Base-by-base conservation (phyloP, 192 early-diverging fungal species). In the Spizellomyces sp. region DNA sequence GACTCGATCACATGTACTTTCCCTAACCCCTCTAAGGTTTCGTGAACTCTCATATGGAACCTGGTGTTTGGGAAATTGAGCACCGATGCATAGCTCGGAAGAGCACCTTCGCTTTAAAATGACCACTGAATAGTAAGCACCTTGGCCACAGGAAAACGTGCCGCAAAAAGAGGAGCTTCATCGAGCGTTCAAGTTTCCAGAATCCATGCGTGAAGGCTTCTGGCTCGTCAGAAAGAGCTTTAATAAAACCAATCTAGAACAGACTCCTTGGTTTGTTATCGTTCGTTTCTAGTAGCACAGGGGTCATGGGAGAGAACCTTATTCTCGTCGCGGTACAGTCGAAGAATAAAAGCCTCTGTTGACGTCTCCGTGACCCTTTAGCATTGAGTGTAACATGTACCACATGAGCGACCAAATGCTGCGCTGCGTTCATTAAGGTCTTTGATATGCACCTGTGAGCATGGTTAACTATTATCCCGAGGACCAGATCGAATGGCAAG, bases 121-220 rank as follows among this genome's bases (percentile, higher is more conserved):
- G 27, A 36, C 27, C 27, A 36, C 3, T 36, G 79, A 74, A 12
- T 60, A 73, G 63, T 77, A 74, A n/a, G 27, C 80, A 90, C 90
- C 96, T 71, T 41, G 97, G 97, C 93, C 93, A 98, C 41, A 98
- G 71, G 45, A 90, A 90, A 8, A 94, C 92, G 58, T 91, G 88
- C 6, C 95, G 79, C 41, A 96, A 67, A 12, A 89, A 89, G 6
- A 99, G 85, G 6, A 83, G 82, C 73, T 92, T 92, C 63, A 99
- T 78, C 8, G 87, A 89, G 77, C 92, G 92, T 66, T 98, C 94
- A 8, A 98, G 74, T 21, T 95, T 95, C 58, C 91, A 88, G 69
- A 96, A 91, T 22, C 95, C 94, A 64, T 83, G 65, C 0, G 86
- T 84, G 67, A 99, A 92, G 0, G 86, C 63, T 64, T 94, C 92